phyloP scores from a whole-genome alignment of 306 rosid species.

The Spatholobus suberectus region DNA sequence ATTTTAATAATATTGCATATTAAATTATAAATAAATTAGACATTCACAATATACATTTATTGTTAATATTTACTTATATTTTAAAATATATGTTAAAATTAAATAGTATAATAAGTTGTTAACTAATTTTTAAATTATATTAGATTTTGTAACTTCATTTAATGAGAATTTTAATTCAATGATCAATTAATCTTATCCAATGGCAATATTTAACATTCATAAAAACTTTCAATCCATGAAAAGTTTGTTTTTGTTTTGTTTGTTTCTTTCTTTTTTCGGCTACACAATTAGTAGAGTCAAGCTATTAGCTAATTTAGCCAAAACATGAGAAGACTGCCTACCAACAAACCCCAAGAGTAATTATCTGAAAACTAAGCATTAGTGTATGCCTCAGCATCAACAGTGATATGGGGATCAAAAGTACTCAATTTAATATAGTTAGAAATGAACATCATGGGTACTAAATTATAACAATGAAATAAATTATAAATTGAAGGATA shows the following conservation, averaged over 20 bases:
- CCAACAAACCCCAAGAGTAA: too few relatives aligned
- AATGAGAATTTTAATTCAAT: neutral
- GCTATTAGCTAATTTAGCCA: neutral
- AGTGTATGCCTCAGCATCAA: neutral
- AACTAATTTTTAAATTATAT: neutral
- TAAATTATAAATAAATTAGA: neutral
- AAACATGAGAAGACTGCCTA: neutral
- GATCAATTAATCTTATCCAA: neutral
- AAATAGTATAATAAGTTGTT: neutral
- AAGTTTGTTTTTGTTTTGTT: neutral
- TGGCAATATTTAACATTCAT: neutral
- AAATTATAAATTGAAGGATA: constrained; percentile 22
- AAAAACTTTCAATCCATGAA: neutral
- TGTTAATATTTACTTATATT: neutral
- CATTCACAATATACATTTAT: neutral
- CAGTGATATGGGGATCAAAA: neutral
- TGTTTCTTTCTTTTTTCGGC: neutral
- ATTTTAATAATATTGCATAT: neutral
- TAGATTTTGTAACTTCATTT: neutral
- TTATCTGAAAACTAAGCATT: neutral
- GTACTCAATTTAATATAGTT: neutral
- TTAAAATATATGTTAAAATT: neutral
- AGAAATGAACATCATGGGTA: constrained; percentile 9
- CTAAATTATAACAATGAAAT: constrained; percentile 15
- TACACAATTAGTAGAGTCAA: neutral